Conservation (phyloP, 371 early-diverging fungal species). For the Mortierella sp. region DNA sequence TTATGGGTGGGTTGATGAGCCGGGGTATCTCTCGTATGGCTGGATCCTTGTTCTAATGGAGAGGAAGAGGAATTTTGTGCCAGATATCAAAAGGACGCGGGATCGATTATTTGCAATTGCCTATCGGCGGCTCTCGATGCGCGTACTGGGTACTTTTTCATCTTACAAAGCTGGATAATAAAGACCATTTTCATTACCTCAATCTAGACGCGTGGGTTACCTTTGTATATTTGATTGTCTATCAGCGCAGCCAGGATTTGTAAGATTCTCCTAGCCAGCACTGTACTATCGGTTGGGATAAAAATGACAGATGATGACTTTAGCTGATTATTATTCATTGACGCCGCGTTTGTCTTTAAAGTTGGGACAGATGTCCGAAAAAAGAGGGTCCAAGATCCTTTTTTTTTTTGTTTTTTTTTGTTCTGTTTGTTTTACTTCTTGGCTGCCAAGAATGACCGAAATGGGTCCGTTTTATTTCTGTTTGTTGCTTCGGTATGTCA, state of each 20-base stretch:
- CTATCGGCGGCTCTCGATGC: not conserved
- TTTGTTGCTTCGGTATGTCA: not conserved
- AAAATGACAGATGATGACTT: too few species aligned
- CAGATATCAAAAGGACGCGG: too few species aligned
- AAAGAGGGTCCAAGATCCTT: not conserved
- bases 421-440: not conserved
- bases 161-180: not conserved
- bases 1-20: slow-evolving; percentile 56
- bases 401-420: not conserved
- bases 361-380: not conserved
- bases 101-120: too few species aligned
- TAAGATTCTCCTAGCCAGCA: not conserved
- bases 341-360: not conserved
- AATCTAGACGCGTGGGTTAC: not conserved
- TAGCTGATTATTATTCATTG: too few species aligned
- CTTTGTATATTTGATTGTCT: not conserved
- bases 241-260: not conserved
- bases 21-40: slow-evolving; percentile 53
- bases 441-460: not conserved
- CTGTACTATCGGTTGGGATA: too few species aligned
- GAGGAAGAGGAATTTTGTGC: not conserved
- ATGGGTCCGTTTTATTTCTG: not conserved
- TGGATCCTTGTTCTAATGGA: slow-evolving; percentile 38
- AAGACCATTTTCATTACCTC: not conserved
- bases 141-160: not conserved